These are phyloP conservation scores for Exophiala viscosa DNA, from an alignment of 2,329 filamentous ascomycete genomes.

Conservation along the genomic window DNA sequence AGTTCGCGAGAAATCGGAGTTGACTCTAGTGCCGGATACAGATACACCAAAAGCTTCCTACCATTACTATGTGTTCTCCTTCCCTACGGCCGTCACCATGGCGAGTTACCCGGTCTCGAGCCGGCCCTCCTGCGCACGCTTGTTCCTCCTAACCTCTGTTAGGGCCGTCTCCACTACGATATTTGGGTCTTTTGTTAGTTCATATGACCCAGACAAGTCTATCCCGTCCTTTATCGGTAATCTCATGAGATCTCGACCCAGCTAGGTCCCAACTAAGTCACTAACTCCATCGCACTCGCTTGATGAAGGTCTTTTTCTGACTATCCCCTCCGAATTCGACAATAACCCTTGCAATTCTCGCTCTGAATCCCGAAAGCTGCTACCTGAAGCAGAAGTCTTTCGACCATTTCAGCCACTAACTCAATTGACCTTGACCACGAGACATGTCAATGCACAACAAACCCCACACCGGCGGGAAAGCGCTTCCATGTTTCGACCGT, in stretches of 20 bases:
- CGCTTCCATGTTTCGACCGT: slow-evolving; percentile 2
- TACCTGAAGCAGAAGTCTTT: slow-evolving; percentile 9
- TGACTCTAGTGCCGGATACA: no score
- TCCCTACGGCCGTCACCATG: no score
- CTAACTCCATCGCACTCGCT: not conserved
- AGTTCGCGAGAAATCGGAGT: no score
- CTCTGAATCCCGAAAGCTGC: slow-evolving; percentile 4
- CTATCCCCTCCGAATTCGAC: not conserved
- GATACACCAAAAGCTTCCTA: no score
- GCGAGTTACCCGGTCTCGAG: no score
- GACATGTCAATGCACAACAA: not conserved
- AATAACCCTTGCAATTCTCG: not conserved
- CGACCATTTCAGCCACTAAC: not conserved
- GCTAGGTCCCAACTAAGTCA: not conserved
- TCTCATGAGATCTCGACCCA: not conserved
- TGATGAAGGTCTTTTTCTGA: not conserved
- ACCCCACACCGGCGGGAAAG: not conserved
- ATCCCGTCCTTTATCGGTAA: no score
- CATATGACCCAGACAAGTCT: not conserved
- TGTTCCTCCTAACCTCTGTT: no score
- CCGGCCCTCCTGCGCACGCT: no score
- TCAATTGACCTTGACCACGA: not conserved
- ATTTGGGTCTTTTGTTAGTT: not conserved
- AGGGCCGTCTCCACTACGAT: not conserved
- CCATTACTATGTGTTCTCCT: no score